These are phyloP conservation scores for Yarrowia sp. DNA, from an alignment of 805 yeast species.

Conservation along the genomic window DNA sequence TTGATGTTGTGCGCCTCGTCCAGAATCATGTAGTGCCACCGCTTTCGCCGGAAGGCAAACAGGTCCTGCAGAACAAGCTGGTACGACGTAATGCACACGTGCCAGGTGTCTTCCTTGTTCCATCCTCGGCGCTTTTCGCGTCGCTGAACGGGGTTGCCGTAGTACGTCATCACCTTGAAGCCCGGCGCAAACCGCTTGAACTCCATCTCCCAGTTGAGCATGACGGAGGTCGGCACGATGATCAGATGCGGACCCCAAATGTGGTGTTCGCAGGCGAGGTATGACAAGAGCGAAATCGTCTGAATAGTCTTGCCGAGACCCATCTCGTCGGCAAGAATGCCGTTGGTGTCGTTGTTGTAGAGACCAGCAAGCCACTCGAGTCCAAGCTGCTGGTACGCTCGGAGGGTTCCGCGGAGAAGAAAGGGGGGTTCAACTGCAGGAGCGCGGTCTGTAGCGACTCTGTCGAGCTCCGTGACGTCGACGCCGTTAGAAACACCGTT, in stretches of 20 bases:
- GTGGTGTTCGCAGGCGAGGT: slow-evolving; percentile 88
- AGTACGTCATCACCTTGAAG: slow-evolving; percentile 88
- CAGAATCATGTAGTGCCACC: slow-evolving; percentile 76
- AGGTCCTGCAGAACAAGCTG: slow-evolving; percentile 98
- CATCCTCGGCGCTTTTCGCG: slow-evolving; percentile 95
- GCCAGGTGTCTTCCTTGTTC: slow-evolving; percentile 95
- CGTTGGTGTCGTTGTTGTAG: slow-evolving; percentile 89
- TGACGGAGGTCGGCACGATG: slow-evolving; percentile 95
- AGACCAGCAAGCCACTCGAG: slow-evolving; percentile 94
- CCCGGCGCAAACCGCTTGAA: slow-evolving; percentile 98
- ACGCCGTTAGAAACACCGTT: not conserved
- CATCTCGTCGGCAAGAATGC: slow-evolving; percentile 98
- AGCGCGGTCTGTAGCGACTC: slow-evolving; percentile 3
- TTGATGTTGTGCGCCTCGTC: slow-evolving; percentile 99
- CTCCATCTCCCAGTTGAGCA: slow-evolving; percentile 99
- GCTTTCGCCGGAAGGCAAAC: slow-evolving; percentile 83
- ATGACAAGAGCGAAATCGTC: slow-evolving; percentile 80
- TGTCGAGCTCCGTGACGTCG: slow-evolving; percentile 1
- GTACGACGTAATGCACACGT: slow-evolving; percentile 94
- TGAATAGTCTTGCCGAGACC: slow-evolving; percentile 96
- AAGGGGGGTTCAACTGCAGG: slow-evolving; percentile 49
- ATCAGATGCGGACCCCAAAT: slow-evolving; percentile 98
- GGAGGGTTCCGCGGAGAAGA: slow-evolving; percentile 68
- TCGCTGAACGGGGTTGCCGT: slow-evolving; percentile 96
- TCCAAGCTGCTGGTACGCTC: slow-evolving; percentile 95